phyloP scores from a whole-genome alignment of 148 eudicot genomes.

The Camellia sinensis region DNA sequence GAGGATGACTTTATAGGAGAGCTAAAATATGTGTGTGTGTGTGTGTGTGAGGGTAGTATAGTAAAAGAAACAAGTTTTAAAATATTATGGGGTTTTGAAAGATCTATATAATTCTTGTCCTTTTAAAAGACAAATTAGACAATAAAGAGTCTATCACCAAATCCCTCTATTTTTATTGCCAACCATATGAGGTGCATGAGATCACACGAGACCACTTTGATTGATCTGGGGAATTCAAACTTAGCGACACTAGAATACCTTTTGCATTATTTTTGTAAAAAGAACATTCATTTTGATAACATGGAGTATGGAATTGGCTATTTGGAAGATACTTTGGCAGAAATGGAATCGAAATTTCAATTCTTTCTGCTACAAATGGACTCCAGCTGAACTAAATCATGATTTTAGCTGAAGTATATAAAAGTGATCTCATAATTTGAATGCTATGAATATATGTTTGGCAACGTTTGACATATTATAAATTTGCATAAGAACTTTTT shows the following conservation, averaged over 20 bases:
- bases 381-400: neutral
- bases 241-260: no score
- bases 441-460: neutral
- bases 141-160: no score
- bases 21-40: no score
- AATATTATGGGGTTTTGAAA: no score
- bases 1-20: no score
- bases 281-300: neutral
- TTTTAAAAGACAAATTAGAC: no score
- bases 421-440: neutral
- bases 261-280: no score
- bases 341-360: neutral
- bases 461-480: neutral
- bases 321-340: neutral
- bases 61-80: no score
- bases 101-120: no score
- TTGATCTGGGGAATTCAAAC: no score
- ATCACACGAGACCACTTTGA: no score
- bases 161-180: neutral
- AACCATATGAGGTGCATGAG: neutral
- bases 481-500: neutral
- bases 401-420: neutral
- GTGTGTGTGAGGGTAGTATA: no score
- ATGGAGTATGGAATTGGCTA: neutral
- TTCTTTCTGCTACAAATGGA: neutral